phyloP scores from a whole-genome alignment of 306 rosid species.

The Vigna radiata region DNA sequence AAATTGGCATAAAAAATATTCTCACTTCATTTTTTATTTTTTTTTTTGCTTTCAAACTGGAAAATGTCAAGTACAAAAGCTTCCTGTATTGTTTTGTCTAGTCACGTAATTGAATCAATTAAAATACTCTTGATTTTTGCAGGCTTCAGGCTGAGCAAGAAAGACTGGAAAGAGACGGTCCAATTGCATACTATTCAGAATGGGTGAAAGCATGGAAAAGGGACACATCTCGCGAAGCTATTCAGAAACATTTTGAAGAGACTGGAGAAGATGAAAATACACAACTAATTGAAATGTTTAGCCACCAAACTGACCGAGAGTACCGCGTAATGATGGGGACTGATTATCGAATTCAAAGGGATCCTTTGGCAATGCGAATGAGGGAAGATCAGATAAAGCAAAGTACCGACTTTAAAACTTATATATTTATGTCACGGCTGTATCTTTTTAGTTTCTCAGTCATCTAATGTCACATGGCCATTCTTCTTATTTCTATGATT shows the following conservation, averaged over 20 bases:
- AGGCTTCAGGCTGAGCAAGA: slow-evolving; percentile 93
- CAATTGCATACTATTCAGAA: slow-evolving; percentile 86
- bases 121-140: slow-evolving; percentile 39
- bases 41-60: slow-evolving; percentile 38
- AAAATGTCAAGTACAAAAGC: slow-evolving; percentile 26
- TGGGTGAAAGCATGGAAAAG: slow-evolving; percentile 95
- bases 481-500: slow-evolving; percentile 10
- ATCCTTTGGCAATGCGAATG: slow-evolving; percentile 97
- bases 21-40: slow-evolving; percentile 31
- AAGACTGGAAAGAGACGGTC: slow-evolving; percentile 67
- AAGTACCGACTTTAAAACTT: slow-evolving; percentile 67
- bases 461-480: slow-evolving; percentile 30
- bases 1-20: not conserved
- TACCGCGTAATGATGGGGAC: slow-evolving; percentile 99
- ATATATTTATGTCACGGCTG: slow-evolving; percentile 42
- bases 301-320: slow-evolving; percentile 86
- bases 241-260: slow-evolving; percentile 91
- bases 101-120: slow-evolving; percentile 23
- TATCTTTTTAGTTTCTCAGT: slow-evolving; percentile 31
- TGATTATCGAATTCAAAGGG: slow-evolving; percentile 83
- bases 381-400: slow-evolving; percentile 93
- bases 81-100: slow-evolving; percentile 11
- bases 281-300: slow-evolving; percentile 86
- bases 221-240: slow-evolving; percentile 85
- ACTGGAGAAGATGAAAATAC: slow-evolving; percentile 88